Evolutionary conservation across 2,329 filamentous ascomycete species (phyloP).

Genomic region (Alternaria angustiovoidea): DNA sequence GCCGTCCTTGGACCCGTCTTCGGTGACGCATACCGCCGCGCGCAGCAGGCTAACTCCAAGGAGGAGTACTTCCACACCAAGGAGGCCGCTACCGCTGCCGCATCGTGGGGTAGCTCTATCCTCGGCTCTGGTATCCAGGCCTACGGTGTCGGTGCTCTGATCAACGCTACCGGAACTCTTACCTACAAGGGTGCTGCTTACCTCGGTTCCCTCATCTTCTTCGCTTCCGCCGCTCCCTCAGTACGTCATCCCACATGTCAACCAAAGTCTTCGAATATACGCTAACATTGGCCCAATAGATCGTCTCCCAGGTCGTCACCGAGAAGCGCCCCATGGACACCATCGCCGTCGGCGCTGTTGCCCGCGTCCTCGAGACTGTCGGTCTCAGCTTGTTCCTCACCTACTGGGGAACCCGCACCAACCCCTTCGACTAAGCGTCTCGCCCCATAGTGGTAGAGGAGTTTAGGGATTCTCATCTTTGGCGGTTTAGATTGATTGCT

Average conservation of each 20-base stretch:
- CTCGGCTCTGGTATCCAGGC: constrained; percentile 87
- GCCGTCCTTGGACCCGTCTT: constrained; percentile 89
- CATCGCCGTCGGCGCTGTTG: constrained; percentile 82
- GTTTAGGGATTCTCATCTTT: constrained; percentile 34
- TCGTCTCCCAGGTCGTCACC: constrained; percentile 83
- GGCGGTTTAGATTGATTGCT: constrained; percentile 38
- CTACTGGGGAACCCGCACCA: constrained; percentile 97
- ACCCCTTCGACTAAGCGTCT: constrained; percentile 78
- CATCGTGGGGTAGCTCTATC: constrained; percentile 89
- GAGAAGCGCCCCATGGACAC: constrained; percentile 94
- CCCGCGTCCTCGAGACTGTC: constrained; percentile 90
- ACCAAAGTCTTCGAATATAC: neutral
- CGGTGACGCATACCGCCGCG: constrained; percentile 92
- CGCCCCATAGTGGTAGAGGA: constrained; percentile 22
- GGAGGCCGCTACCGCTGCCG: constrained; percentile 86
- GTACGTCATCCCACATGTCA: constrained; percentile 63
- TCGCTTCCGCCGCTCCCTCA: constrained; percentile 84
- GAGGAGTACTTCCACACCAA: constrained; percentile 96
- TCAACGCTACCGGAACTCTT: constrained; percentile 91
- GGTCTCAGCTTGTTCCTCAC: constrained; percentile 91
- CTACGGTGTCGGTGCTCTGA: constrained; percentile 85
- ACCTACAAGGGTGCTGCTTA: constrained; percentile 98
- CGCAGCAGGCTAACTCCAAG: constrained; percentile 89
- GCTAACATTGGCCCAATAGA: constrained; percentile 60
- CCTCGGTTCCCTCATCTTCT: constrained; percentile 88